Evolutionary conservation across 2,329 filamentous ascomycete species (phyloP).

Genomic region (Exophiala xenobiotica): DNA sequence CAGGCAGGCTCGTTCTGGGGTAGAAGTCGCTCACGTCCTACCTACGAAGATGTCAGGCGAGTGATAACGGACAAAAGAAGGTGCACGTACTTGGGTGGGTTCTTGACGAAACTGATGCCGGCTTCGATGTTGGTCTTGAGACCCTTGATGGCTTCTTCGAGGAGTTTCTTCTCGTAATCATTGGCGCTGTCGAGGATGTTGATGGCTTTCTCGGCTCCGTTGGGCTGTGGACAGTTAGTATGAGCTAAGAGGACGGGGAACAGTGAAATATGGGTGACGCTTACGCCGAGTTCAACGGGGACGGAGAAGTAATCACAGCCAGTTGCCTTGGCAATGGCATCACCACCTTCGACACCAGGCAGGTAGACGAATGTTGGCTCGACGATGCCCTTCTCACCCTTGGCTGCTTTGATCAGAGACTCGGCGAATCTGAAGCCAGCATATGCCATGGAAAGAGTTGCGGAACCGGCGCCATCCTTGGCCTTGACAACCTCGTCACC

Average conservation of each 20-base stretch:
- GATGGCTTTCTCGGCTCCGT: slow-evolving; percentile 79
- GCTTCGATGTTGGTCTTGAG: slow-evolving; percentile 93
- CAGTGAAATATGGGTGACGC: slow-evolving; percentile 38
- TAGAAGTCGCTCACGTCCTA: slow-evolving; percentile 27
- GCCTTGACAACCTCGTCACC: slow-evolving; percentile 96
- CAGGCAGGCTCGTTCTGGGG: slow-evolving; percentile 28
- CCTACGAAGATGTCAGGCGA: slow-evolving; percentile 28
- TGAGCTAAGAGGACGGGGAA: slow-evolving; percentile 10
- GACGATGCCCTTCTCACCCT: slow-evolving; percentile 87
- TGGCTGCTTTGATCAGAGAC: slow-evolving; percentile 82
- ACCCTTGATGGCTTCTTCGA: slow-evolving; percentile 71
- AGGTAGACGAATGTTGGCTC: slow-evolving; percentile 97
- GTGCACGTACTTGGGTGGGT: slow-evolving; percentile 57
- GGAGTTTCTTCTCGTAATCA: slow-evolving; percentile 84
- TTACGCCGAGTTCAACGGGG: slow-evolving; percentile 90
- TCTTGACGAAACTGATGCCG: slow-evolving; percentile 85
- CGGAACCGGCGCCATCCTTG: slow-evolving; percentile 87
- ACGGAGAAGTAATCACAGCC: slow-evolving; percentile 94
- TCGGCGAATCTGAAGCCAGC: slow-evolving; percentile 97
- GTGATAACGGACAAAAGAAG: slow-evolving; percentile 21
- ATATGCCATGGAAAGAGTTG: slow-evolving; percentile 92
- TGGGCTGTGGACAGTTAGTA: slow-evolving; percentile 57
- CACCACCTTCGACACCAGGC: slow-evolving; percentile 81
- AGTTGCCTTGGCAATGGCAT: slow-evolving; percentile 78
- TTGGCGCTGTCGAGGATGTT: slow-evolving; percentile 76